Conservation (phyloP, 805 yeast genomes). For the Sporopachydermia lactativora region DNA sequence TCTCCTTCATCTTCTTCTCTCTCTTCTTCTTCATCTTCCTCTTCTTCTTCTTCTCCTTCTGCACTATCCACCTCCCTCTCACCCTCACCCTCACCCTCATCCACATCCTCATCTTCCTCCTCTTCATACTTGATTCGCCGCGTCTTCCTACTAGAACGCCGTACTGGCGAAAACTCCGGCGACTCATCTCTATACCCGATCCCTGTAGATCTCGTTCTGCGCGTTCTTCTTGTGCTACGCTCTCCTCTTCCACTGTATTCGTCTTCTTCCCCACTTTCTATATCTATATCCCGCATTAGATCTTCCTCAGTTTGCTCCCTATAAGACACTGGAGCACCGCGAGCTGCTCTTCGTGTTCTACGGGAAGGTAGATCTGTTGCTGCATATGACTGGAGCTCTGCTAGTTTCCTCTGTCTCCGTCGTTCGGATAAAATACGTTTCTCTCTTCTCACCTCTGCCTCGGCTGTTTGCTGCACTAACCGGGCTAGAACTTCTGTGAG, state of each 20-base stretch:
- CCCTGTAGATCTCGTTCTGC: too few species aligned
- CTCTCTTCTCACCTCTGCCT: neutral
- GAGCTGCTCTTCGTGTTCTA: neutral
- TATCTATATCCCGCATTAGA: neutral
- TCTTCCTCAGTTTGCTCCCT: slow-evolving; percentile 1
- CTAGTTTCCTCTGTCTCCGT: neutral
- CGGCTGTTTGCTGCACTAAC: neutral
- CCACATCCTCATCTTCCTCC: neutral
- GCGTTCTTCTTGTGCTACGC: too few species aligned
- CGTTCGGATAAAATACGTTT: neutral
- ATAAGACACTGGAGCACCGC: neutral
- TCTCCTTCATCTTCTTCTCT: neutral
- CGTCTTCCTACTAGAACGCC: neutral
- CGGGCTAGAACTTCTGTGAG: neutral
- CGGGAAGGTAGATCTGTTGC: neutral
- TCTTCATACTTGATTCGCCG: neutral
- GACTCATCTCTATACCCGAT: too few species aligned
- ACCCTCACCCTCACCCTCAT: neutral
- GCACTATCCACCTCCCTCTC: neutral
- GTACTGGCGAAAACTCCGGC: too few species aligned
- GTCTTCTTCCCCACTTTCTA: too few species aligned
- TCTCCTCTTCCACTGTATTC: too few species aligned
- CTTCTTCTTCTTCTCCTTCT: neutral
- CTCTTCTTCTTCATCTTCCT: neutral
- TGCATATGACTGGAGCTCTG: neutral